A percentile compares a stretch with the other conserved stretches of the same genome.
phyloP scores from a whole-genome alignment of 257 asterid species.

The Misopates orontium region DNA sequence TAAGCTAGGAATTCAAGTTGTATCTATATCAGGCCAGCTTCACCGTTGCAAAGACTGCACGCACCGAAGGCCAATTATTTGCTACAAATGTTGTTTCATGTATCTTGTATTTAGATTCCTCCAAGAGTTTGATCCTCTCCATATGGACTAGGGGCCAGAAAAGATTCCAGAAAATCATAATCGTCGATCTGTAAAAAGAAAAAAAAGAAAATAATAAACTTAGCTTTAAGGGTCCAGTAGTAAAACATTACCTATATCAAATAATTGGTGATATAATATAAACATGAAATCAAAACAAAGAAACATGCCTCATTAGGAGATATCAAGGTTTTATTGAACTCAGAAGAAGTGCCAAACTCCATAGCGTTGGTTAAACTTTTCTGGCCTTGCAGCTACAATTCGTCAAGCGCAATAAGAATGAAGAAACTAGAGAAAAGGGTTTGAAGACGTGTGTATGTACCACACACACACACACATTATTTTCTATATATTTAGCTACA shows the following conservation, averaged over 20 bases:
- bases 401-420: conserved; percentile 1
- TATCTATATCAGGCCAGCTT: conserved; percentile 8
- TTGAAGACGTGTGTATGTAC: too few species aligned
- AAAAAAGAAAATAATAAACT: neutral
- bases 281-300: too few species aligned
- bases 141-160: conserved; percentile 35
- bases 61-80: neutral
- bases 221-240: too few species aligned
- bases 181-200: conserved; percentile 32
- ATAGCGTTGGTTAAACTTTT: conserved; percentile 15
- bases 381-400: neutral
- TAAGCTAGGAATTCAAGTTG: too few species aligned
- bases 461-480: too few species aligned
- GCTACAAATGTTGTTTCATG: neutral
- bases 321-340: conserved; percentile 16
- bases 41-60: neutral
- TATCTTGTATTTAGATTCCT: conserved; percentile 17
- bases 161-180: conserved; percentile 41
- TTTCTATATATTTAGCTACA: neutral
- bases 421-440: neutral
- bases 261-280: neutral
- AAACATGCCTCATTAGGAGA: conserved; percentile 30
- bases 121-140: conserved; percentile 24
- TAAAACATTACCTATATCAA: neutral
- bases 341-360: conserved; percentile 18